Conservation (phyloP, 768 basidiomycete species). For the Butyriboletus loyo region DNA sequence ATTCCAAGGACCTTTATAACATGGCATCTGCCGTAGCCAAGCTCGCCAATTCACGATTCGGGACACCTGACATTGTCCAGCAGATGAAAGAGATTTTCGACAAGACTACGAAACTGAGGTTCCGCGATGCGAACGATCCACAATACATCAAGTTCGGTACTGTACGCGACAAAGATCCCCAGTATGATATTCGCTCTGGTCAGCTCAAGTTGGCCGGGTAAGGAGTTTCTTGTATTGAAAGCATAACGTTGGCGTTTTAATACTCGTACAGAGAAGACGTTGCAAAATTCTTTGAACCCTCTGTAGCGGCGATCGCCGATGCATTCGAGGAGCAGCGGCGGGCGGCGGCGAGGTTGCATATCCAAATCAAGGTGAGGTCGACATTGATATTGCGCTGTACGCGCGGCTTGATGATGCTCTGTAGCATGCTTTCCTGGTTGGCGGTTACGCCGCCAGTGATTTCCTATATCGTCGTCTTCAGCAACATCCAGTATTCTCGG, state of each 20-base stretch:
- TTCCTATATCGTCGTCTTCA: conserved; percentile 44
- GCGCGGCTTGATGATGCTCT: not conserved
- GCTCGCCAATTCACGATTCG: conserved; percentile 29
- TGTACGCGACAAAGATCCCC: conserved; percentile 31
- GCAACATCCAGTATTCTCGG: conserved; percentile 31
- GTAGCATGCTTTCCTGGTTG: conserved; percentile 46
- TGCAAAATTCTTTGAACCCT: conserved; percentile 41
- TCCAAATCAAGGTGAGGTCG: conserved; percentile 25
- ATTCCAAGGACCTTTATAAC: not conserved
- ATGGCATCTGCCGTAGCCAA: conserved; percentile 17
- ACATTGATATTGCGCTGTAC: not conserved
- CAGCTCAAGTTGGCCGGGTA: conserved; percentile 38
- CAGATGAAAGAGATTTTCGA: conserved; percentile 37
- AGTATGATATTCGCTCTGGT: conserved; percentile 35
- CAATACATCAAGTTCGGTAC: conserved; percentile 42
- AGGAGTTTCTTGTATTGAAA: not conserved
- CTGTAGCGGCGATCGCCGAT: conserved; percentile 34
- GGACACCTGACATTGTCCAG: conserved; percentile 27
- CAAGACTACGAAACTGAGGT: conserved; percentile 36
- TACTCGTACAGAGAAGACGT: conserved; percentile 31
- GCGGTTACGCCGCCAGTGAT: conserved; percentile 49
- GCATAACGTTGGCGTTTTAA: not conserved
- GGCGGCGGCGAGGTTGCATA: conserved; percentile 14
- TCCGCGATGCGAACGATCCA: conserved; percentile 33
- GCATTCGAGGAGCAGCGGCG: conserved; percentile 32